Percentiles rank a stretch among this genome's conserved stretches.
phyloP scores from a whole-genome alignment of 306 rosid species.

The Ormosia semicastrata region DNA sequence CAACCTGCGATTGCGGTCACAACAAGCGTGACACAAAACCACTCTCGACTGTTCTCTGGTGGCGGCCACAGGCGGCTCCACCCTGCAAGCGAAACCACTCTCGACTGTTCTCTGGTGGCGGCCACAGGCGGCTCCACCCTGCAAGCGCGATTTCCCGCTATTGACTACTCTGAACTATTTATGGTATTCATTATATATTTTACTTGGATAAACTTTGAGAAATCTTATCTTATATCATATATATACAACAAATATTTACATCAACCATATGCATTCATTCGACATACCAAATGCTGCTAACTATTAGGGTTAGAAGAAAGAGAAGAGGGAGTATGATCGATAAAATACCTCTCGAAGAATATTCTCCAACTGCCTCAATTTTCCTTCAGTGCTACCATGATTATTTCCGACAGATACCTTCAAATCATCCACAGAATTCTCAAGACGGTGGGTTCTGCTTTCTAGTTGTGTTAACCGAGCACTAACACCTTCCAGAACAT shows the following conservation, averaged over 20 bases:
- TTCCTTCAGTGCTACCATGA: conserved; percentile 78
- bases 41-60: no score
- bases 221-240: not conserved
- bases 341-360: conserved; percentile 74
- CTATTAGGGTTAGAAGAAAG: conserved; percentile 2
- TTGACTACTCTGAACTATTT: not conserved
- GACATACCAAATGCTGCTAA: conserved; percentile 20
- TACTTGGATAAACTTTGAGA: not conserved
- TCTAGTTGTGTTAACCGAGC: conserved; percentile 79
- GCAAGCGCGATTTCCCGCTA: no score
- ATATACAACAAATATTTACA: conserved; percentile 5
- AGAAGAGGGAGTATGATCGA: not conserved
- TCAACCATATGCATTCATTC: conserved; percentile 10
- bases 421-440: conserved; percentile 76
- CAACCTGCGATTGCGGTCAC: no score
- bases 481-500: conserved; percentile 78
- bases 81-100: no score
- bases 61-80: no score
- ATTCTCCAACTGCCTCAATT: conserved; percentile 76
- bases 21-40: no score
- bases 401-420: conserved; percentile 74
- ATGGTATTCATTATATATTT: not conserved
- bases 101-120: no score
- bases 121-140: no score
- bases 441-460: conserved; percentile 70